These are phyloP conservation scores for Cercospora nicotianae DNA, from an alignment of 2,329 filamentous ascomycete genomes.

Conservation along the genomic window DNA sequence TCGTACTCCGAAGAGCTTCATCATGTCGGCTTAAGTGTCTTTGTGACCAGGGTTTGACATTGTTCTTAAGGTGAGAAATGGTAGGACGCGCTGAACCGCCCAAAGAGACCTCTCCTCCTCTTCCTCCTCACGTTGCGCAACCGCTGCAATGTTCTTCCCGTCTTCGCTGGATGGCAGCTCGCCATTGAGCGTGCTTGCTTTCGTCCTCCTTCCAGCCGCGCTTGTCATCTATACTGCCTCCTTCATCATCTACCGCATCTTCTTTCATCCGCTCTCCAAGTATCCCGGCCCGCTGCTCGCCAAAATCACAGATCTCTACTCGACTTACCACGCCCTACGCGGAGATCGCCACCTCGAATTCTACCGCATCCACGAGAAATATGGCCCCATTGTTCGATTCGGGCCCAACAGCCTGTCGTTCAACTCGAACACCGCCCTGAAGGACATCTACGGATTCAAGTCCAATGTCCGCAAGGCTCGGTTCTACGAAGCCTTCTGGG, in stretches of 20 bases:
- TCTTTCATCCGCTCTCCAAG: slow-evolving; percentile 45
- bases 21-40: slow-evolving; percentile 11
- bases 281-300: slow-evolving; percentile 46
- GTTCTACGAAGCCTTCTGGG: slow-evolving; percentile 51
- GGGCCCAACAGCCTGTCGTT: slow-evolving; percentile 76
- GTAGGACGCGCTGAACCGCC: background rate
- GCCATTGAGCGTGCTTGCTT: slow-evolving; percentile 8
- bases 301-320: slow-evolving; percentile 34
- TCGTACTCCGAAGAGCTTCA: background rate
- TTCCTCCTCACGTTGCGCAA: background rate
- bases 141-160: slow-evolving; percentile 1
- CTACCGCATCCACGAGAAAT: slow-evolving; percentile 64
- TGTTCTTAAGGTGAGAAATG: slow-evolving; percentile 9
- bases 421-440: slow-evolving; percentile 68
- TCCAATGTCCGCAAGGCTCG: slow-evolving; percentile 52
- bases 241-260: slow-evolving; percentile 42
- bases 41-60: slow-evolving; percentile 7
- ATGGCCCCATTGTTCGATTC: slow-evolving; percentile 71
- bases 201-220: slow-evolving; percentile 15
- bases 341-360: slow-evolving; percentile 35
- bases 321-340: slow-evolving; percentile 33
- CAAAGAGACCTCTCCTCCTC: background rate
- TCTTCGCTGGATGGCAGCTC: background rate
- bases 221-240: slow-evolving; percentile 15
- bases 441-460: slow-evolving; percentile 52